A percentile compares a stretch with the other conserved stretches of the same genome.
phyloP scores from a whole-genome alignment of 202 grass and related monocot genomes.

The Cymbopogon flexuosus region DNA sequence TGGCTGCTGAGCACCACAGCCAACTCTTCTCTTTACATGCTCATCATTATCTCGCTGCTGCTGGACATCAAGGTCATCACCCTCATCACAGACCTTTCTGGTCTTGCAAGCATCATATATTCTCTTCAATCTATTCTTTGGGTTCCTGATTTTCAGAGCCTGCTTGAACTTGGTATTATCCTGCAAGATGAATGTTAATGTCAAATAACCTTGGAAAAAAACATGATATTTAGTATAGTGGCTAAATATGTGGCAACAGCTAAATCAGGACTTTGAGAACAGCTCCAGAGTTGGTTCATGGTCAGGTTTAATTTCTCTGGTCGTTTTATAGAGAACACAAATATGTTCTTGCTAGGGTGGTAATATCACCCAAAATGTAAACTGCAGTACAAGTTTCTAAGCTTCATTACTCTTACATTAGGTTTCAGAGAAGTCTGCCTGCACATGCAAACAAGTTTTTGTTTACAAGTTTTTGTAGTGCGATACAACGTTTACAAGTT shows the following conservation, averaged over 20 bases:
- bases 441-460: neutral
- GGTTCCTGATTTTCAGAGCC: conserved; percentile 87
- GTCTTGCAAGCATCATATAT: conserved; percentile 97
- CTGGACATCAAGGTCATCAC: conserved; percentile 72
- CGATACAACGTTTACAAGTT: neutral
- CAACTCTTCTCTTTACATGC: conserved; percentile 61
- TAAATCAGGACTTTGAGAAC: neutral
- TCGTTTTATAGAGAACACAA: neutral
- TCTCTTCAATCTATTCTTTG: conserved; percentile 78
- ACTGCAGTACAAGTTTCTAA: neutral
- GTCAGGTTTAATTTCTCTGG: neutral
- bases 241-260: conserved; percentile 4
- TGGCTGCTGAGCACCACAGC: conserved; percentile 88
- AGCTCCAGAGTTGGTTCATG: neutral
- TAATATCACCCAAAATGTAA: neutral
- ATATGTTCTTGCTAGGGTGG: neutral
- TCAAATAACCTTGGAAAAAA: conserved; percentile 18
- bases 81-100: conserved; percentile 68
- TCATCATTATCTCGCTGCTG: conserved; percentile 66
- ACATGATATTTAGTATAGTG: neutral
- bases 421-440: neutral
- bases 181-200: conserved; percentile 33
- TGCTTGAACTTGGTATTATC: conserved; percentile 91
- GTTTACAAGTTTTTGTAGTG: neutral
- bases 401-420: neutral